Percentiles rank a stretch among this genome's conserved stretches.
Evolutionary conservation across 1,284 basidiomycete genomes (phyloP).

Genomic region (Phellopilus nigrolimitatus): DNA sequence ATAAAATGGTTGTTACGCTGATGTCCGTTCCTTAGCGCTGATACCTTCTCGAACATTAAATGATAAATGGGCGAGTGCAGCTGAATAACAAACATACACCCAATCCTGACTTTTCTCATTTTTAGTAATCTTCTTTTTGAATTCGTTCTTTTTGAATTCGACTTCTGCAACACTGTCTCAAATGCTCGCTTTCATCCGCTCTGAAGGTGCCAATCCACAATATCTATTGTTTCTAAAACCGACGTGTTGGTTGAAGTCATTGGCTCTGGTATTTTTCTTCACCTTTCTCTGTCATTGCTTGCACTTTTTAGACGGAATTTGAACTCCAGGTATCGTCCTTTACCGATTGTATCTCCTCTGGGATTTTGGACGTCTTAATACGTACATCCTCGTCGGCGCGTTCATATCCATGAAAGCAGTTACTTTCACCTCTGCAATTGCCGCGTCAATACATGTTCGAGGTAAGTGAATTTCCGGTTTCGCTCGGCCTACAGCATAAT

Average conservation of each 20-base stretch:
- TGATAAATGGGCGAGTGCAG: neutral
- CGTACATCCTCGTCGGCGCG: neutral
- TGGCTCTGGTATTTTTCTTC: neutral
- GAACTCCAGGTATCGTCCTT: neutral
- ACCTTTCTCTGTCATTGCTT: neutral
- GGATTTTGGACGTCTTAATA: neutral
- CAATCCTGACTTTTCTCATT: neutral
- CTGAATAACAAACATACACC: neutral
- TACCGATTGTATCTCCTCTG: conserved; percentile 1
- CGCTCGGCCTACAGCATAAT: too few species aligned
- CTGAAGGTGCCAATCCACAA: neutral
- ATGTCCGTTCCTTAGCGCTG: neutral
- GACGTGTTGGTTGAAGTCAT: neutral
- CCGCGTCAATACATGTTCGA: neutral
- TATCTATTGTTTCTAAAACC: neutral
- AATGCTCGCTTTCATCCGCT: neutral
- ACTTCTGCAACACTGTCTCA: too few species aligned
- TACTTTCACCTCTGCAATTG: neutral
- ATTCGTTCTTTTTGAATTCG: too few species aligned
- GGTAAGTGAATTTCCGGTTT: too few species aligned
- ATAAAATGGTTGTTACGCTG: neutral
- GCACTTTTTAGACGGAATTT: neutral
- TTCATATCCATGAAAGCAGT: neutral
- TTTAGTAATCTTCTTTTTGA: neutral
- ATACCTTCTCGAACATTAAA: neutral